phyloP scores from a whole-genome alignment of 805 yeast species.

The Diddensiella transvaalensis region DNA sequence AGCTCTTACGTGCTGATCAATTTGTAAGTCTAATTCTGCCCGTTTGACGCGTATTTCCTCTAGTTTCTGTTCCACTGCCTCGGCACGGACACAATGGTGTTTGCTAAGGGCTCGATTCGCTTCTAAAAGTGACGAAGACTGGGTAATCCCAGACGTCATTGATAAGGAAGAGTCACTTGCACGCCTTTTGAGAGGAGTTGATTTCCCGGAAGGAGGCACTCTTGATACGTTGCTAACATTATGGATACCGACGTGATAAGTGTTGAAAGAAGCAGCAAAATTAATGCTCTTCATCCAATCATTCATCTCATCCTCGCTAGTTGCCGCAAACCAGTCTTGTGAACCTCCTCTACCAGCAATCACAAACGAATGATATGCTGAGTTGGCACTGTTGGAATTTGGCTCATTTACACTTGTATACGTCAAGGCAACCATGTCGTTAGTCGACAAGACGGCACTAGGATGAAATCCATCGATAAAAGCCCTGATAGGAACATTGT shows the following conservation, averaged over 20 bases:
- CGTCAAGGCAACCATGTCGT: conserved; percentile 41
- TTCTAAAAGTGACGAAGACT: background rate
- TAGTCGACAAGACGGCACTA: conserved; percentile 35
- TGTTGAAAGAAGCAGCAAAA: conserved; percentile 46
- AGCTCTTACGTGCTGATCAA: conserved; percentile 37
- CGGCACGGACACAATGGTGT: conserved; percentile 26
- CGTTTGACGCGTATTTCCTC: conserved; percentile 36
- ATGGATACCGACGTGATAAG: conserved; percentile 35
- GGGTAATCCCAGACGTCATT: background rate
- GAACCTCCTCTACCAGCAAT: conserved; percentile 31
- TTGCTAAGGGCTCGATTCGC: background rate
- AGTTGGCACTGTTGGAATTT: background rate
- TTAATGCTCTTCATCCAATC: conserved; percentile 61
- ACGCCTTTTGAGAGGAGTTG: background rate
- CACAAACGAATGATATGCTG: conserved; percentile 26
- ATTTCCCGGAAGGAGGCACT: background rate
- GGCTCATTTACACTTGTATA: conserved; percentile 12
- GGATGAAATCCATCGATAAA: conserved; percentile 37
- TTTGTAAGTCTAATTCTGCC: conserved; percentile 29
- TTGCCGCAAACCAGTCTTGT: conserved; percentile 42
- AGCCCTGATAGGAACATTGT: conserved; percentile 27
- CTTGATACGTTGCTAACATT: conserved; percentile 11
- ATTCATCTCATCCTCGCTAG: conserved; percentile 43
- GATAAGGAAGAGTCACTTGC: conserved; percentile 6
- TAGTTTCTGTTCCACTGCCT: conserved; percentile 32